Evolutionary conservation across 2,329 filamentous ascomycete species (phyloP), one percentile per base, ranked within the genome.

Genomic region (Geosmithia putterillii): DNA sequence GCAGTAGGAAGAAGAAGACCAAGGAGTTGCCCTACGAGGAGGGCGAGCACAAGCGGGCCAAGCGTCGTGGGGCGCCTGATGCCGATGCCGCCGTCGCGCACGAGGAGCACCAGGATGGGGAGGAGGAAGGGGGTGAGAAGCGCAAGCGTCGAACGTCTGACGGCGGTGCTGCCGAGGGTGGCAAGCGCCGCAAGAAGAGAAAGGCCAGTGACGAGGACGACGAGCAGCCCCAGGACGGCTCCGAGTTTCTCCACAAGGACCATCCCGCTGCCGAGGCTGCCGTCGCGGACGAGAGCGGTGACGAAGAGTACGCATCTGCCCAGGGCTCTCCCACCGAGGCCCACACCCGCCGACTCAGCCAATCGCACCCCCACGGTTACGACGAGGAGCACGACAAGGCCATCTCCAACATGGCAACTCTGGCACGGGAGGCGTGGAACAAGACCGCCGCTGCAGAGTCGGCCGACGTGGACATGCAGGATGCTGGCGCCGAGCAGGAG

Each of bases 401-500:
- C n/a, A 32, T 32, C 7, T n/a, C 21, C 17, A 9, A 34, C n/a
- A 25, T 37, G 34, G 53, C 57, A 41, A 52, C 48, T 38, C 45
- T 63, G 23, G 59, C 61, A 3, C 51, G 57, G 38, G 54, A 64
- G 44, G 59, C 61, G 19, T 62, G 54, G 60, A 53, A 54, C 25
- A 32, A 32, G 10, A 32, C 10, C 10, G 28, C 28, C 4, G 28
- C 28, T 9, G 23, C 43, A 22, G 20, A 39, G 17, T 15, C 20
- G 23, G 42, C 21, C 8, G 46, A 49, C 40, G 40, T 36, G 20
- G 35, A 48, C 6, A 43, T 46, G 39, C 22, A 42, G 12, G 56
- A 54, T 5, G 42, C 44, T 12, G 47, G 10, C 10, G 10, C 28
- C 10, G 28, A 9, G 4, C 10, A 12, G 28, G 28, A 32, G 28